Conservation (phyloP, 495 filamentous ascomycete species). For the Mytilinidion resinicola region DNA sequence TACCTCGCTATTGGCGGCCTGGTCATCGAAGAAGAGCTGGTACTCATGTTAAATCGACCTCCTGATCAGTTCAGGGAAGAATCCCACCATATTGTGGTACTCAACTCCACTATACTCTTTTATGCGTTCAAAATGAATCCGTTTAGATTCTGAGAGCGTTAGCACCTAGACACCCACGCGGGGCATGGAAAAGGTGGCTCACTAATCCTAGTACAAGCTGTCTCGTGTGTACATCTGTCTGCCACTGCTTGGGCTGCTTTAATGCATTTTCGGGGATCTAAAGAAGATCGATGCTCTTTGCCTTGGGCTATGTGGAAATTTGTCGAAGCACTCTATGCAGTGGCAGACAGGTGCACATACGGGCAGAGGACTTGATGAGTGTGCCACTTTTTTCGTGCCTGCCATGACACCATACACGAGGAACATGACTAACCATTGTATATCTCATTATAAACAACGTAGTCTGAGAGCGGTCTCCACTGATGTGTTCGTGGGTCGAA, state of each 20-base stretch:
- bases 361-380: too few relatives aligned
- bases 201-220: too few relatives aligned
- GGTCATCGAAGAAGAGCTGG: constrained; percentile 3
- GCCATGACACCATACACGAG: not conserved
- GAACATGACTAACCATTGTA: not conserved
- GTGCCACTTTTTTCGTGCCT: too few relatives aligned
- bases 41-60: not conserved
- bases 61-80: not conserved
- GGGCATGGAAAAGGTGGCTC: too few relatives aligned
- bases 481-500: not conserved
- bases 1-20: not conserved
- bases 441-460: not conserved
- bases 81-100: not conserved
- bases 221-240: too few relatives aligned
- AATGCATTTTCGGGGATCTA: too few relatives aligned
- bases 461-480: not conserved
- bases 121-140: not conserved
- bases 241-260: too few relatives aligned
- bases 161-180: too few relatives aligned
- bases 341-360: too few relatives aligned
- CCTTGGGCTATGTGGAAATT: too few relatives aligned
- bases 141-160: not conserved
- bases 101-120: not conserved
- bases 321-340: too few relatives aligned
- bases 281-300: too few relatives aligned